Evolutionary conservation across 2,329 filamentous ascomycete species (phyloP), one percentile per base, ranked within the genome.

Genomic region (Cucurbitaria berberidis): DNA sequence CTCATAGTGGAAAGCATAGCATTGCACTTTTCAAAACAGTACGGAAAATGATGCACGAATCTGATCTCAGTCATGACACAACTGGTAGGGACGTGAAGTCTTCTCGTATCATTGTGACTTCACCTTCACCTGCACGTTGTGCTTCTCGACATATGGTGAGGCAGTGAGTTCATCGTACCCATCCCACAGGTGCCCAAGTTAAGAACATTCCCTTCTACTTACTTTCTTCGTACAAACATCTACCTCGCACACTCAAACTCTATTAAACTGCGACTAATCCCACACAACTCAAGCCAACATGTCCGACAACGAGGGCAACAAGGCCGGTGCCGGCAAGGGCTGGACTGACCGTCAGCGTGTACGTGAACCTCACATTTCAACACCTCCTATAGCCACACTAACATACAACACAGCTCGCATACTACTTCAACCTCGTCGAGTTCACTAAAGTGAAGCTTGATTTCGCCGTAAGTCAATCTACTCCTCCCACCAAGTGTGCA

Each of bases 281-380:
- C 13, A 13, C 29, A 40, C 10, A 38, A 27, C 15, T 3, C 2
- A 5, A 34, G 15, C 13, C 19, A 58, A 1, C 21, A 59, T 55
- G 51, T 53, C 51, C 9, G 46, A 53, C 49, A 48, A 42, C 43
- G 45, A 48, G 13, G 32, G 3, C 24, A 53, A 56, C 16, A 13
- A 16, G 29, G 11, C 9, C 19, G 3, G 32, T 21, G n/a, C 22
- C n/a, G 46, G 13, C 30, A 34, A 34, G n/a, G n/a, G 38, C 39
- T 68, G 62, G 65, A 59, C 53, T 1, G 60, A 66, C 11, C 50
- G 41, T 5, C 52, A 68, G 34, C 46, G 60, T 6, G 63, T 63
- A 51, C 3, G 45, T 51, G 4, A 8, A 21, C n/a, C 18, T 9
- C 30, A n/a, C n/a, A 3, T 19, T n/a, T 8, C 34, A 26, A 11